Conservation (phyloP, 1,284 basidiomycete species). For the Neonothopanus nambi region DNA sequence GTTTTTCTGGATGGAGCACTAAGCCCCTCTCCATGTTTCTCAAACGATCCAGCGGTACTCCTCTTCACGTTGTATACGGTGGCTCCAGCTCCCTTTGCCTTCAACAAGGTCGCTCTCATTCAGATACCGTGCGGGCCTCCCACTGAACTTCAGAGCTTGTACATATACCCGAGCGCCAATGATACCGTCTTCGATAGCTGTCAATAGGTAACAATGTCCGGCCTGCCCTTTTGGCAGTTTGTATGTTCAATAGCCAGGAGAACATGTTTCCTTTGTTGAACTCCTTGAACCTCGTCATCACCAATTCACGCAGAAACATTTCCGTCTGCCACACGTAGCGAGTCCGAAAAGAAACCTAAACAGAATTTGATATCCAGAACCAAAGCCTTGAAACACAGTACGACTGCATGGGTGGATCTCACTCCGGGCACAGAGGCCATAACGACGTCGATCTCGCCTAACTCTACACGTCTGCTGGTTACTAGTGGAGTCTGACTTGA, state of each 20-base stretch:
- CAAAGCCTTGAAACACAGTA: slow-evolving; percentile 27
- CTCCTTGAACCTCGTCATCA: slow-evolving; percentile 35
- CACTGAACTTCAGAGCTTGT: slow-evolving; percentile 21
- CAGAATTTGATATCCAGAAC: slow-evolving; percentile 13
- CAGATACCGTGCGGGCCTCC: slow-evolving; percentile 18
- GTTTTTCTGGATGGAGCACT: slow-evolving; percentile 26
- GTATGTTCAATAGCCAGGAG: slow-evolving; percentile 21
- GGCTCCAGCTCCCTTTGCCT: slow-evolving; percentile 14
- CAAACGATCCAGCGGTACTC: slow-evolving; percentile 33
- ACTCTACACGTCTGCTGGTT: slow-evolving; percentile 21
- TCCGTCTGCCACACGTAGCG: slow-evolving; percentile 24
- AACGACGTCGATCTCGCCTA: slow-evolving; percentile 14
- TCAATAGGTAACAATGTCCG: slow-evolving; percentile 29
- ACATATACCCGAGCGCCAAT: slow-evolving; percentile 23
- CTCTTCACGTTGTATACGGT: slow-evolving; percentile 33
- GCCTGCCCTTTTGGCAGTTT: slow-evolving; percentile 25
- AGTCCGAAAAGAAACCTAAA: slow-evolving; percentile 13
- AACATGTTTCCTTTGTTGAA: slow-evolving; percentile 29
- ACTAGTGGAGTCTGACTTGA: slow-evolving; percentile 24
- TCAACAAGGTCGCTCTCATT: too few relatives aligned
- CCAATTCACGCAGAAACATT: slow-evolving; percentile 21
- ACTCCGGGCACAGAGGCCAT: slow-evolving; percentile 8
- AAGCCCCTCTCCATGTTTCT: slow-evolving; percentile 32
- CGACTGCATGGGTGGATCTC: slow-evolving; percentile 11
- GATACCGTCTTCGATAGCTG: slow-evolving; percentile 33